Base-by-base conservation (phyloP, 208 protist genomes). In the Herpetomonas samuelpessoai region DNA sequence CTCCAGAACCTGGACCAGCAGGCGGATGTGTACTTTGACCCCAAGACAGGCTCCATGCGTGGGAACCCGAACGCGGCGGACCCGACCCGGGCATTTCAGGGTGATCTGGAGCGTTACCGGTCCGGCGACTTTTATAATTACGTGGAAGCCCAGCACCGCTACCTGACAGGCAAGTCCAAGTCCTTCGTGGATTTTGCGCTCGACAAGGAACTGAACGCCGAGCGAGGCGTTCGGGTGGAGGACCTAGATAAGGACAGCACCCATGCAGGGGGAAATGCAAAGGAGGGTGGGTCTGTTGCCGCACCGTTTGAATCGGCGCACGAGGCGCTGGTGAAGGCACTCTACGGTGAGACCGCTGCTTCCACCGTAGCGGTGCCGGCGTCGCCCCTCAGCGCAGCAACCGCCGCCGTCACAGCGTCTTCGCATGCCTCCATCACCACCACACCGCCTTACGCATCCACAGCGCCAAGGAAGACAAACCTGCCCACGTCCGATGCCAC, bases 161-260 rank as follows among this genome's bases (percentile, higher is more conserved):
- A 90, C 63, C 57, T 93, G 19, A 89, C 78, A 0, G 89, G 89
- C 12, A 68, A 92, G 63, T 84, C 79, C 9, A 73, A 71, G 48
- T 86, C 75, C 0, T 86, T 93, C 74, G 89, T 95, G 12, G 89
- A 95, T 67, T 93, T 95, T 57, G 80, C 80, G 41, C 74, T 86
- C 35, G 89, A 95, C 53, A 76, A 80, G 21, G 47, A 72, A 54
- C 57, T 91, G 62, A 62, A 31, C 22, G 44, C n/a, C 1, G 45
- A 52, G 30, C 10, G 19, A 62, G 30, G 62, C 18, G 31, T 28
- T 16, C 10, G 3, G 56, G 47, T 54, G 6, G 61, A 29, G 41
- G 50, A 0, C 41, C 45, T 10, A 57, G 48, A 19, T 27, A 59
- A 30, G 38, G 65, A 50, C 52, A 52, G 52, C 52, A 52, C 18